Evolutionary conservation across 1,284 basidiomycete species (phyloP).

Genomic region (Cutaneotrichosporon daszewskae): DNA sequence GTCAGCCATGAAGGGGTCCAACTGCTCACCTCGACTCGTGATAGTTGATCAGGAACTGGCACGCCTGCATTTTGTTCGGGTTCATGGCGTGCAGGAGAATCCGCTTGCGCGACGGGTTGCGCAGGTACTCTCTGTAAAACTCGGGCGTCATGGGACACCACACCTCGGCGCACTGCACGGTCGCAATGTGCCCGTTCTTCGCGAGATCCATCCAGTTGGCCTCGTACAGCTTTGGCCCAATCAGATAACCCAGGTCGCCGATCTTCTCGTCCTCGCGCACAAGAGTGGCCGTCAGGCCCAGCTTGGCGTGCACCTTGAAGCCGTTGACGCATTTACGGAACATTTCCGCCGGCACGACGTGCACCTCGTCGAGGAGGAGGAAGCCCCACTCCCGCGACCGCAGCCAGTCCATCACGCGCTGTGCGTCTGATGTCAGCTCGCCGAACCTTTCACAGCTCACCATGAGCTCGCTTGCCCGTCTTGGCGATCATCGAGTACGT

Average conservation of each 20-base stretch:
- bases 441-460: no score
- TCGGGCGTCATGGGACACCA: conserved; percentile 99
- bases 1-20: no score
- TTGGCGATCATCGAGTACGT: conserved; percentile 99
- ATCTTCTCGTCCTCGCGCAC: conserved; percentile 99
- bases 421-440: no score
- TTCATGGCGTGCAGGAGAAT: conserved; percentile 99
- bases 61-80: conserved; percentile 97
- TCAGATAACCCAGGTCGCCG: conserved; percentile 96
- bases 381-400: conserved; percentile 94
- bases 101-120: conserved; percentile 69
- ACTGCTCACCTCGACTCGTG: no score
- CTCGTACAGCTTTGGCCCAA: conserved; percentile 98
- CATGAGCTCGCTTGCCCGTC: conserved; percentile 89
- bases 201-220: conserved; percentile 99
- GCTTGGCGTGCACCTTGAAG: conserved; percentile 94
- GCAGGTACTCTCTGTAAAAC: conserved; percentile 96
- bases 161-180: conserved; percentile 99
- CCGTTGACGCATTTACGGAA: conserved; percentile 92
- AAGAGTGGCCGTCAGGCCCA: conserved; percentile 79
- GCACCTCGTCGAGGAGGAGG: conserved; percentile 90
- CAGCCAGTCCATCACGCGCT: conserved; percentile 98
- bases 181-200: conserved; percentile 98
- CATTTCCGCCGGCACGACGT: conserved; percentile 95
- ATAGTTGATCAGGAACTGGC: conserved; percentile 97